These are phyloP conservation scores for Chrysanthemum lavandulifolium DNA, from an alignment of 129 eudicot species.

Conservation along the genomic window DNA sequence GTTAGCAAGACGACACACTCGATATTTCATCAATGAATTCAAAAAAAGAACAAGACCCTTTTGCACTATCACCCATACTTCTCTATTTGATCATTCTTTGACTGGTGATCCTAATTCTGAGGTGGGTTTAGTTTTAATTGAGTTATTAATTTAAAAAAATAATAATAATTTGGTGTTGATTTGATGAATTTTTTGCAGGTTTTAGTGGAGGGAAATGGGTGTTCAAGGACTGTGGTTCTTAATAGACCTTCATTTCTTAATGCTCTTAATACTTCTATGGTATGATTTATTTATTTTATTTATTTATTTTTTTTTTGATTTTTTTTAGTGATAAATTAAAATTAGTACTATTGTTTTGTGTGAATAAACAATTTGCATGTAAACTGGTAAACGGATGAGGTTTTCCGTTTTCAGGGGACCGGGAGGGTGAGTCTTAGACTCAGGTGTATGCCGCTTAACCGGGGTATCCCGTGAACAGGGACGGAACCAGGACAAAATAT, in stretches of 20 bases:
- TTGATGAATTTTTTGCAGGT: conserved; percentile 31
- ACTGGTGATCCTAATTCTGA: neutral
- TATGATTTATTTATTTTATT: neutral
- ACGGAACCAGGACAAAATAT: too few species aligned
- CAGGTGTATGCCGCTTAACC: too few species aligned
- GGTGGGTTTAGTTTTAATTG: neutral
- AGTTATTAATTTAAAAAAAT: neutral
- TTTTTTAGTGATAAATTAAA: neutral
- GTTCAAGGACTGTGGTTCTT: conserved; percentile 61
- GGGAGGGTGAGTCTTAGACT: too few species aligned
- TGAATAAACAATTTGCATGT: too few species aligned
- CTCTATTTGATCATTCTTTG: neutral
- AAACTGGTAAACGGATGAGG: too few species aligned
- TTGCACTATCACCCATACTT: neutral
- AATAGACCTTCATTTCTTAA: conserved; percentile 62
- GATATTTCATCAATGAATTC: neutral
- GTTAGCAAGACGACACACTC: neutral
- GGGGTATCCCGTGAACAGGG: too few species aligned
- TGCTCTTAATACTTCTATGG: conserved; percentile 55
- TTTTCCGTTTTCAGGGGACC: too few species aligned
- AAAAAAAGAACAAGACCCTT: neutral
- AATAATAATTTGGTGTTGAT: neutral
- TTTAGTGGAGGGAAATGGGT: conserved; percentile 51
- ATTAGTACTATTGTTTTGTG: too few species aligned
- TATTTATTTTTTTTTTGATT: too few species aligned